These are phyloP conservation scores for Talaromyces sp. DNA, from an alignment of 2,329 filamentous ascomycete genomes.

Conservation along the genomic window DNA sequence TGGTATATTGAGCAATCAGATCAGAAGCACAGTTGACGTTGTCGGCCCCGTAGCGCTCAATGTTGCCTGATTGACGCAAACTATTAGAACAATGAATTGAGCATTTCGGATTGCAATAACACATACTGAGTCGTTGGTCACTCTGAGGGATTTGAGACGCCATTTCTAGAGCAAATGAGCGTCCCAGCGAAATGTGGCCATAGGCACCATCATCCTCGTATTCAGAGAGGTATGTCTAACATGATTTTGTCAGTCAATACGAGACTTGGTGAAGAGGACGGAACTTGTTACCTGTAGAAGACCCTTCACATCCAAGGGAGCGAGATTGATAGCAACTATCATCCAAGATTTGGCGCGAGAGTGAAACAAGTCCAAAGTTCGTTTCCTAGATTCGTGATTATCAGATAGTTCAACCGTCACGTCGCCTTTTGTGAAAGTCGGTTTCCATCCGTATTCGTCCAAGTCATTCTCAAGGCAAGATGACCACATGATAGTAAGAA, in stretches of 20 bases:
- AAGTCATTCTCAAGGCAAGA: slow-evolving; percentile 92
- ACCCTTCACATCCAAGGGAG: slow-evolving; percentile 90
- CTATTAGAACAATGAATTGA: slow-evolving; percentile 10
- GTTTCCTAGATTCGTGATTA: slow-evolving; percentile 75
- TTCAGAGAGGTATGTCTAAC: slow-evolving; percentile 84
- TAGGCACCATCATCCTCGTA: slow-evolving; percentile 88
- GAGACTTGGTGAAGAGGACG: not conserved
- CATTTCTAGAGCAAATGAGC: slow-evolving; percentile 91
- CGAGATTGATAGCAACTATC: slow-evolving; percentile 69
- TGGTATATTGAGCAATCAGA: slow-evolving; percentile 95
- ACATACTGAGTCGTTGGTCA: slow-evolving; percentile 68
- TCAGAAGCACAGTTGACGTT: slow-evolving; percentile 89
- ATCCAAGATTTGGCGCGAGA: slow-evolving; percentile 77
- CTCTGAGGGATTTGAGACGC: slow-evolving; percentile 79
- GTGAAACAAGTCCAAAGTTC: slow-evolving; percentile 72
- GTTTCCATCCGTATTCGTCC: slow-evolving; percentile 84
- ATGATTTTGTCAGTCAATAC: slow-evolving; percentile 1
- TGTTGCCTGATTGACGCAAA: slow-evolving; percentile 45
- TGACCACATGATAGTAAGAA: slow-evolving; percentile 90
- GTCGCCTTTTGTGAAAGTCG: slow-evolving; percentile 70
- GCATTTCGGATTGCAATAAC: not conserved
- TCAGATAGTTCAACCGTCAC: slow-evolving; percentile 90
- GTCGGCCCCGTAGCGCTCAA: slow-evolving; percentile 68
- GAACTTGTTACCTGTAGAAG: slow-evolving; percentile 56
- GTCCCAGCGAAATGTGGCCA: slow-evolving; percentile 83